Evolutionary conservation across 805 yeast genomes (phyloP), one percentile per base, ranked within the genome.

Genomic region (Saccharomycopsis olivae): DNA sequence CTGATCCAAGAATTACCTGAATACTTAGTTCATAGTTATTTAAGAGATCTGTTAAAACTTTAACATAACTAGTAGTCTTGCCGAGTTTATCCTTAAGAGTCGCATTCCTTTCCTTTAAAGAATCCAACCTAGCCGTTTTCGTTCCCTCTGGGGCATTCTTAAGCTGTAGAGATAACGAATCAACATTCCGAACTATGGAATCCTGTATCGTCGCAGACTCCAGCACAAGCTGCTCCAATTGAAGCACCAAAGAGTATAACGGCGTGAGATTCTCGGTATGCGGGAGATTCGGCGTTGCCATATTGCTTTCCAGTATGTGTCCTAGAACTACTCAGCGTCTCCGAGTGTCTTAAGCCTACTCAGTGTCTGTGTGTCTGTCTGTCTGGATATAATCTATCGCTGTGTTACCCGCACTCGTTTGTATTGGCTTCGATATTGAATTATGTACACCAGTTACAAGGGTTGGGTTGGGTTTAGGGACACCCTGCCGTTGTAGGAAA

Each of bases 221-320:
- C 4, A n/a, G 25, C 6, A 46, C 37, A 17, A 46, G 38, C 28
- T 29, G 33, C 23, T 46, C 40, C 2, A 46, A 33, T 23, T 39
- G 44, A 29, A 32, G 19, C 23, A 43, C 42, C 14, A 46, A 33
- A 15, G 39, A 44, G 18, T 43, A 46, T 11, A 46, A 19, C 16
- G 47, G 43, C 5, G 38, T 34, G 9, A 46, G 30, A 30, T 46
- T 46, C 29, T 43, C 49, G 6, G 49, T 46, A 21, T 39, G 47
- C 8, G 49, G 49, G 4, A 46, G 32, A 28, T 46, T 46, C 8
- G 49, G 49, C 6, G 48, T 45, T 9, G 37, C 27, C 48, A 45
- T 45, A 23, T 23, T 23, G 10, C 11, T 8, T 23, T 23, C 27
- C 11, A 23, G 6, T 23, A n/a, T n/a, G n/a, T n/a, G n/a, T n/a